Evolutionary conservation across 2,329 filamentous ascomycete genomes (phyloP), one percentile per base, ranked within the genome.

Genomic region (Colletotrichum aenigma): DNA sequence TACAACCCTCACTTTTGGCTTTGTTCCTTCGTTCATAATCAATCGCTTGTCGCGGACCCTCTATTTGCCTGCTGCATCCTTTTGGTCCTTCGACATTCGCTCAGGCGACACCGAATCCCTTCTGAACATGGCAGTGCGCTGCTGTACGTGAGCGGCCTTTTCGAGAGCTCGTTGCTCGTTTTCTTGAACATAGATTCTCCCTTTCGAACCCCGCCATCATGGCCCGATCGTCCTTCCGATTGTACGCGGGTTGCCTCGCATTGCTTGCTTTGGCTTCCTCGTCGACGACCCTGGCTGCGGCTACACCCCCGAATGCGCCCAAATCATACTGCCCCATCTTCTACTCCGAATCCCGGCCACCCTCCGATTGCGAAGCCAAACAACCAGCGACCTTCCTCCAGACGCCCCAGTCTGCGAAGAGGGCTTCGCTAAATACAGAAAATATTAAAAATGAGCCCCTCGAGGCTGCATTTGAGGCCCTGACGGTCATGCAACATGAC

Each of bases 401-500:
- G 48, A 55, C 48, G 58, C 43, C 70, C 7, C 66, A 32, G 18
- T 43, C 38, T 56, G 36, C 21, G 12, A 68, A 36, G 12, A 55
- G 34, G 13, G 18, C 43, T 24, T n/a, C 68, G 16, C 12, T 43
- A 16, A 15, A 76, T 48, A 62, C 61, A 4, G 55, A 75, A 15
- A 38, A 66, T 2, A 36, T 65, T 18, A 79, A 81, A 26, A 71
- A 78, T 5, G 74, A 77, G 4, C 78, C 86, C 16, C 85, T 91
- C 2, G 84, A 87, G 36, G 84, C 90, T 76, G 87, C 93, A 24
- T 86, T 94, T 62, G 84, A 89, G 65, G 94, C 95, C 7, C 88
- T 98, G 77, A 88, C 92, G 62, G 91, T 93, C 7, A 92, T 98
- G 89, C 96, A 98, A 83, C 88, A 91, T 68, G 87, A 89, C 30